phyloP scores from a whole-genome alignment of 495 filamentous ascomycete species.

The Filosporella fistucella region DNA sequence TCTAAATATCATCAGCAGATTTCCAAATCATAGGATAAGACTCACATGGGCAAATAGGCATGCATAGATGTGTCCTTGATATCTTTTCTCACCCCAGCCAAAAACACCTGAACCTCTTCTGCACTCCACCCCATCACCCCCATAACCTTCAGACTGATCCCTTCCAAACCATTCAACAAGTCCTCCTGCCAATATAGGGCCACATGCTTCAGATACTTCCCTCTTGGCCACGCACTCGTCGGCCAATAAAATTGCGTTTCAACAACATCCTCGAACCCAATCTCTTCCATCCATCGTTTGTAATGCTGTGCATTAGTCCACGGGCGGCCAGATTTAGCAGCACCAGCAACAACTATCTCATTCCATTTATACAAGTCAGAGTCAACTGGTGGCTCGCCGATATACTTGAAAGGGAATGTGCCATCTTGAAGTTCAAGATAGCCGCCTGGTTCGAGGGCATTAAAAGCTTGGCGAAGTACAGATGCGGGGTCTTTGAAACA shows the following conservation, averaged over 20 bases:
- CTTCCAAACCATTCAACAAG: constrained; percentile 27
- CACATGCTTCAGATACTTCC: constrained; percentile 24
- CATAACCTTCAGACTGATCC: constrained; percentile 10
- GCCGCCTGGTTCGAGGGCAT: constrained; percentile 36
- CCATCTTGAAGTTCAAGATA: constrained; percentile 41
- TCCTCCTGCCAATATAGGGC: constrained; percentile 21
- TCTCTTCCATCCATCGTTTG: constrained; percentile 37
- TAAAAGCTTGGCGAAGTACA: constrained; percentile 5
- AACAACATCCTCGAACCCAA: constrained; percentile 33
- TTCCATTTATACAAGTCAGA: constrained; percentile 20
- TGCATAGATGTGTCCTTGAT: constrained; percentile 42
- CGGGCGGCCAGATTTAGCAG: constrained; percentile 2
- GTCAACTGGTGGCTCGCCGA: constrained; percentile 30
- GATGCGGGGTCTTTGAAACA: constrained; percentile 9
- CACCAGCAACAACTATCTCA: constrained; percentile 27
- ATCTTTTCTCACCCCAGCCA: constrained; percentile 42
- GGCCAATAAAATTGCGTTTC: constrained; percentile 14
- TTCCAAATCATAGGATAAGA: background rate
- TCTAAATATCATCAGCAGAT: constrained; percentile 1
- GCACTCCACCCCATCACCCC: constrained; percentile 38
- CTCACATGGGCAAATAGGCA: constrained; percentile 27
- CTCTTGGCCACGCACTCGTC: constrained; percentile 8
- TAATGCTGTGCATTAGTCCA: constrained; percentile 12
- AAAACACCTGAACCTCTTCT: constrained; percentile 38
- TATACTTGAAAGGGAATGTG: constrained; percentile 24